Conservation (phyloP, 2,329 filamentous ascomycete species). For the Aspergillus ustus region DNA sequence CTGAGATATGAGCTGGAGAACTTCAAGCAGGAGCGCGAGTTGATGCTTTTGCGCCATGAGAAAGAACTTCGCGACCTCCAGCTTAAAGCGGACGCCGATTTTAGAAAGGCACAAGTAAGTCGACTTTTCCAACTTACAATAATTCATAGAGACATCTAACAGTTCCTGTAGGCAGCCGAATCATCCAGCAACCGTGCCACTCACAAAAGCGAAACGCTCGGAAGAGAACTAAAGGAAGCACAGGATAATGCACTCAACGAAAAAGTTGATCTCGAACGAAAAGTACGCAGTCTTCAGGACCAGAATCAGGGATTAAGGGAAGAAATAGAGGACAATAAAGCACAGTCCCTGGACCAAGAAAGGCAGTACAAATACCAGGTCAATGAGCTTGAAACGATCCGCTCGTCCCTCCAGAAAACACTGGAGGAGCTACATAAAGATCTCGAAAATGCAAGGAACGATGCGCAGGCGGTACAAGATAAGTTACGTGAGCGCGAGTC, state of each 20-base stretch:
- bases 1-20: slow-evolving; percentile 87
- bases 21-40: slow-evolving; percentile 83
- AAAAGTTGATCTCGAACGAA: slow-evolving; percentile 59
- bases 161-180: slow-evolving; percentile 53
- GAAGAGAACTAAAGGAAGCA: slow-evolving; percentile 59
- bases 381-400: slow-evolving; percentile 65
- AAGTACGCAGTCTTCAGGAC: slow-evolving; percentile 63
- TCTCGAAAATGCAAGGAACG: slow-evolving; percentile 59
- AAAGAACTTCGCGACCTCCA: slow-evolving; percentile 82
- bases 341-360: slow-evolving; percentile 70
- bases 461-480: slow-evolving; percentile 66
- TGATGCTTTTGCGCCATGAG: slow-evolving; percentile 76
- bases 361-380: slow-evolving; percentile 66
- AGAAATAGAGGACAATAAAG: slow-evolving; percentile 80
- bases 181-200: slow-evolving; percentile 54
- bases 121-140: background rate
- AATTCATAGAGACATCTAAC: slow-evolving; percentile 1
- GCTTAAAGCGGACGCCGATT: slow-evolving; percentile 82
- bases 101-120: slow-evolving; percentile 65
- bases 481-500: slow-evolving; percentile 71
- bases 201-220: slow-evolving; percentile 59
- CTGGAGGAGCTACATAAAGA: slow-evolving; percentile 56
- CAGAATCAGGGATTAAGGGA: slow-evolving; percentile 76
- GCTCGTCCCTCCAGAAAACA: slow-evolving; percentile 61
- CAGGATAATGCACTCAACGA: slow-evolving; percentile 62